Evolutionary conservation across 2,329 filamentous ascomycete species (phyloP), one percentile per base, ranked within the genome.

Genomic region (Rasamsonia emersonii): DNA sequence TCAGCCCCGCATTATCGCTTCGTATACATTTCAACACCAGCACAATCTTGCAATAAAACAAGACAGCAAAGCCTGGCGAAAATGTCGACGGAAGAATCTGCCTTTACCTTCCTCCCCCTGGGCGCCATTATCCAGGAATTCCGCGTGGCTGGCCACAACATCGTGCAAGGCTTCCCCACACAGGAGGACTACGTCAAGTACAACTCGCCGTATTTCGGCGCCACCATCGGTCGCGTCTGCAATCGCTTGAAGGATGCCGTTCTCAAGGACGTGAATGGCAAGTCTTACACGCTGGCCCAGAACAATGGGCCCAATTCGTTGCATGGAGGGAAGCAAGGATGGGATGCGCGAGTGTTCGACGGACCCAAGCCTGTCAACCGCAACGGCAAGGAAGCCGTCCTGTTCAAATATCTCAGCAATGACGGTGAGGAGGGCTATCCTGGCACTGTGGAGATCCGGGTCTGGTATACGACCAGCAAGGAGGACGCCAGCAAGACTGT

Each of bases 391-490:
- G 76, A 84, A 62, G 77, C 70, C 32, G 68, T 85, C 28, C 61
- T 72, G 44, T 86, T 83, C 56, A 71, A 65, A 13, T 71, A 75
- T 40, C 44, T 71, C 30, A 91, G 83, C 59, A 67, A 71, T 45
- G 80, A 96, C 51, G 85, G 83, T 4, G 89, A 96, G 38, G 82
- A 94, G 59, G 85, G 85, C 1, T 96, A 83, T 57, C 91, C 91
- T 0, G 91, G 91, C 2, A 82, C 82, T 1, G 78, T 96, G 3
- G 75, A 88, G 51, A 71, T 78, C 34, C 77, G 69, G 38, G 77
- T 93, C 18, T 78, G 77, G 59, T 98, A 96, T 58, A 84, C 79
- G 0, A 71, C 81, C 0, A 79, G 77, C 32, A 82, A 76, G 40
- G 77, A 86, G 53, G 61, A 71, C 30, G 62, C 71, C 9, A 71